phyloP scores from a whole-genome alignment of 352 stramenopile genomes.

The Phytopythium montanum region DNA sequence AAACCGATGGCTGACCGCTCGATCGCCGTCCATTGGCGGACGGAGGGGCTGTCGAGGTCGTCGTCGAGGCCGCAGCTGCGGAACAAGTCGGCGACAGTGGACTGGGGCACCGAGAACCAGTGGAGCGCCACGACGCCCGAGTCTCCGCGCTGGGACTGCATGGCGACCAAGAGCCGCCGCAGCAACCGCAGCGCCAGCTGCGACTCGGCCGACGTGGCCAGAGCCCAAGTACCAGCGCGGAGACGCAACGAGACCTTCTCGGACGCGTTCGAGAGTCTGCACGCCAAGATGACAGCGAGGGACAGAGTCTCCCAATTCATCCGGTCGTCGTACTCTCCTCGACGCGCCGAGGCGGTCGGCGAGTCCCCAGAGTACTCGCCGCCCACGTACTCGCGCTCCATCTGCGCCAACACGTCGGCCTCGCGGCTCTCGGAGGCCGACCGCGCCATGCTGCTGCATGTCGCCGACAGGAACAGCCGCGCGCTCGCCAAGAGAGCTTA shows the following conservation, averaged over 20 bases:
- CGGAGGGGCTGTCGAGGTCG: not conserved
- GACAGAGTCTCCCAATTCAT: not conserved
- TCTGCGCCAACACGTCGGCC: not conserved
- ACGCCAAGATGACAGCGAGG: not conserved
- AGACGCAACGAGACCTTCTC: not conserved
- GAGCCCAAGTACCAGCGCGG: not conserved
- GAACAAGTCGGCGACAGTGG: constrained; percentile 1
- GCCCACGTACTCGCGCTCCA: constrained; percentile 1
- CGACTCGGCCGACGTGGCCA: not conserved
- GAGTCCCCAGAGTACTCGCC: not conserved
- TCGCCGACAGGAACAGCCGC: constrained; percentile 1
- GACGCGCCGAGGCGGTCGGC: not conserved
- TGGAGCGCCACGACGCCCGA: not conserved
- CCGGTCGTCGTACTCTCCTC: not conserved
- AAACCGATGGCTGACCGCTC: not conserved
- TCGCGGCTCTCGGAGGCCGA: constrained; percentile 2
- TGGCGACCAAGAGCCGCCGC: not conserved
- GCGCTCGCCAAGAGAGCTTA: not conserved
- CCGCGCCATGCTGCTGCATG: not conserved
- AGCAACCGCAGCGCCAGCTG: constrained; percentile 2
- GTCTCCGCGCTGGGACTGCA: not conserved
- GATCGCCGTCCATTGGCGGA: not conserved
- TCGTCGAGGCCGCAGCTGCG: not conserved
- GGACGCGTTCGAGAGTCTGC: not conserved
- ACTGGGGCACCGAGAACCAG: not conserved